phyloP scores from a whole-genome alignment of 2,329 filamentous ascomycete genomes.

The Neurospora crassa region DNA sequence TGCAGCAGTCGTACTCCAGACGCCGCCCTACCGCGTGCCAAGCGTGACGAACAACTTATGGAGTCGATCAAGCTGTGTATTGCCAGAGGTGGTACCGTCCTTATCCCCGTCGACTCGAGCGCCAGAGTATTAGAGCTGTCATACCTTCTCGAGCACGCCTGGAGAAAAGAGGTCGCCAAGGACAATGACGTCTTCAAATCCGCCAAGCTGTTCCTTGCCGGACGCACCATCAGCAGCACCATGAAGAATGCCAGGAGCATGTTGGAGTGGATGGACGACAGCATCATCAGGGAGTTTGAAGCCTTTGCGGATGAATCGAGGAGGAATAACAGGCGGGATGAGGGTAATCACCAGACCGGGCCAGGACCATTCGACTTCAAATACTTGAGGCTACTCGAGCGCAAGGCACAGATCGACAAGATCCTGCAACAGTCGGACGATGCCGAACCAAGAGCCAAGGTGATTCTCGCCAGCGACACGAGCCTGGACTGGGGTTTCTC shows the following conservation, averaged over 20 bases:
- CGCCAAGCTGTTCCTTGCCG: slow-evolving; percentile 69
- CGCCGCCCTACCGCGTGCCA: slow-evolving; percentile 61
- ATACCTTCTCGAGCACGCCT: slow-evolving; percentile 86
- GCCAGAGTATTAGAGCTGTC: slow-evolving; percentile 88
- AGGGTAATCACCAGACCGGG: slow-evolving; percentile 40
- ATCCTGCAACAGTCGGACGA: slow-evolving; percentile 44
- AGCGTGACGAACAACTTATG: slow-evolving; percentile 76
- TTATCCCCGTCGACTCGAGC: slow-evolving; percentile 92
- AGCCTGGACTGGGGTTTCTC: slow-evolving; percentile 95
- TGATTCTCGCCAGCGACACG: slow-evolving; percentile 84
- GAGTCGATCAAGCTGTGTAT: slow-evolving; percentile 74
- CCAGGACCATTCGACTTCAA: slow-evolving; percentile 83
- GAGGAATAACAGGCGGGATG: slow-evolving; percentile 35
- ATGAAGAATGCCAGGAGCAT: slow-evolving; percentile 89
- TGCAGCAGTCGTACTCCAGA: slow-evolving; percentile 71
- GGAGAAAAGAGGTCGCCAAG: slow-evolving; percentile 56
- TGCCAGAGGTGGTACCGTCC: slow-evolving; percentile 73
- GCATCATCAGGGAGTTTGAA: slow-evolving; percentile 86
- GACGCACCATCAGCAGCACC: slow-evolving; percentile 76
- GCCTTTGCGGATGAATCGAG: slow-evolving; percentile 46
- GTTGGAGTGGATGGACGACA: slow-evolving; percentile 99
- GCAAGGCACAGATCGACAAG: slow-evolving; percentile 68
- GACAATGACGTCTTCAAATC: slow-evolving; percentile 41
- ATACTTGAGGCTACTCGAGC: slow-evolving; percentile 73
- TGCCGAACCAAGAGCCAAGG: slow-evolving; percentile 43